Evolutionary conservation across 805 yeast species (phyloP), one percentile per base, ranked within the genome.

Genomic region (Komagataella kurtzmanii): DNA sequence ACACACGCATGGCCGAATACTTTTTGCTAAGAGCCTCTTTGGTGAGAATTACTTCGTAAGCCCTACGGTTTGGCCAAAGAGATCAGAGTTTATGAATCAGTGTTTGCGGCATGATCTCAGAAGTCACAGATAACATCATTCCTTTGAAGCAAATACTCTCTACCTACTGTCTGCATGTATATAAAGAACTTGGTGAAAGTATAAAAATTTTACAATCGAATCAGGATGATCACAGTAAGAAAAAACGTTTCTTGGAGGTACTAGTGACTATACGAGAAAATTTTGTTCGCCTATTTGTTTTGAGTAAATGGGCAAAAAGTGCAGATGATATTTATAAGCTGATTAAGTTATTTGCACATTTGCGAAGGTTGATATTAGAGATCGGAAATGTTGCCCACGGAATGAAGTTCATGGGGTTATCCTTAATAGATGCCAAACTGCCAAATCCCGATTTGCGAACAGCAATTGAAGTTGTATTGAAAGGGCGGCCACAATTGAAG

Each of bases 381-480:
- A 30, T 30, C 12, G 40, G 40, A 10, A 14, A 14, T 30, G 40
- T 30, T 30, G 95, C 88, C 59, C 86, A 87, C 46, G 60, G 80
- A 76, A 61, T 76, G 75, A 81, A 85, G 10, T 69, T 89, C 45
- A 85, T 82, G 55, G 73, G 74, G n/a, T 69, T 85, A 21, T 79
- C 83, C n/a, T 66, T 86, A 56, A 77, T 88, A 1, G 86, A 89
- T 24, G 98, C 99, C 0, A 90, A 95, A 60, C 68, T 91, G 51
- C 96, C 97, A 4, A 88, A 88, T 64, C 93, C 96, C 0, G 99
- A 93, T 65, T 65, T 93, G 18, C 75, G 81, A 21, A 90, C 98
- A 0, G 88, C 96, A 1, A 69, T 91, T 57, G 95, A 91, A 61
- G 96, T 93, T 0, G 71, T 90, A 51, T 77, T 81, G 45, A 72